Base-by-base conservation (phyloP, 345 rosid genomes). In the Carallia brachiata region DNA sequence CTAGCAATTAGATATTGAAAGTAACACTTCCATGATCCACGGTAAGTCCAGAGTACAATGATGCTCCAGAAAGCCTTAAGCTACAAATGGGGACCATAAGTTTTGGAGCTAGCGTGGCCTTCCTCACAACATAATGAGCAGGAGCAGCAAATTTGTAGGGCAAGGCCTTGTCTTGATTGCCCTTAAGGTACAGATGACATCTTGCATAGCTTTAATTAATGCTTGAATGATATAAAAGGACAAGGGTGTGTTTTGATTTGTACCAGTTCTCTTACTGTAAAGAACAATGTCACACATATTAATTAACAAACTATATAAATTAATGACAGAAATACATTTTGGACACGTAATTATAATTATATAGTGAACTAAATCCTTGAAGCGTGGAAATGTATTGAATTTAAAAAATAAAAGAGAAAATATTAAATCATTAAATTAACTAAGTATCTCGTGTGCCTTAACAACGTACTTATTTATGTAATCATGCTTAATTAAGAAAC, bases 1-100 rank as follows among this genome's bases (percentile, higher is more conserved):
- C 79, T 81, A 81, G 77, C 75, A 73, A 78, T 76, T 72, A 85
- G 84, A 84, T 83, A 64, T 67, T 85, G 96, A 86, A 75, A 79
- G 90, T 80, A 82, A 90, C 89, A 82, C 79, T 86, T 90, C 83
- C 91, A 82, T 90, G 88, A 73, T 87, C 78, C 88, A 79, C 63
- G 83, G 78, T 78, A 83, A 82, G 75, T 81, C 83, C 80, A 83
- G 84, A 77, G 79, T 80, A 84, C 60, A 84, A 76, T 83, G 73
- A 84, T 81, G 79, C 84, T 13, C 77, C 78, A 52, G 79, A 70
- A 65, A 63, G 69, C 78, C 79, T 72, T 73, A 55, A 50, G 73
- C 65, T 62, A 61, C 27, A 60, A 23, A 64, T 53, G 90, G 87
- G 96, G 90, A 88, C 92, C 96, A 86, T 75, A 32, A 60, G 64